Evolutionary conservation across 1,284 basidiomycete genomes (phyloP).

Genomic region (Cutaneotrichosporon sp.): DNA sequence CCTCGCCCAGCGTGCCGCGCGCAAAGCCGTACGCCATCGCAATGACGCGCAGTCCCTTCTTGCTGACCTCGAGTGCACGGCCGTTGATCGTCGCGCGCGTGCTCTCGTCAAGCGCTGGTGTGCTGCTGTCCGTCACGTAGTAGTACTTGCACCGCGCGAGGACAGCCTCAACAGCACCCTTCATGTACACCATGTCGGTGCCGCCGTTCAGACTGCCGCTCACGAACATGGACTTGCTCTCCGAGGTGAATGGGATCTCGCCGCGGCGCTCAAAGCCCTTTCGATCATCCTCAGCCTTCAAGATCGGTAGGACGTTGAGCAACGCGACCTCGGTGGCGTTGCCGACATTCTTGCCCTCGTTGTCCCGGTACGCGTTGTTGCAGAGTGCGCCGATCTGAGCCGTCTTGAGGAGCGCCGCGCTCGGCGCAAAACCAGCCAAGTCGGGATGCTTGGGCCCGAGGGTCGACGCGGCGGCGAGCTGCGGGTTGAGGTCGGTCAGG

Average conservation of each 20-base stretch:
- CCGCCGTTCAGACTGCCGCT: constrained; percentile 63
- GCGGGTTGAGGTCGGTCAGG: constrained; percentile 63
- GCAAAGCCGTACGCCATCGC: constrained; percentile 81
- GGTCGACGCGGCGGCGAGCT: constrained; percentile 51
- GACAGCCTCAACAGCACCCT: constrained; percentile 87
- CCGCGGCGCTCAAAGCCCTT: constrained; percentile 67
- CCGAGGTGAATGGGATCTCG: constrained; percentile 88
- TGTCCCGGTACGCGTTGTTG: constrained; percentile 63
- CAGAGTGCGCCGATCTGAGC: constrained; percentile 58
- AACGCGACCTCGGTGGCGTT: constrained; percentile 90
- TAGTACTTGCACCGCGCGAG: constrained; percentile 82
- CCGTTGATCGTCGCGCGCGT: constrained; percentile 66
- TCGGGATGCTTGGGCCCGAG: constrained; percentile 63
- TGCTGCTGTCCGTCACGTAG: constrained; percentile 79
- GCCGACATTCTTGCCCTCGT: constrained; percentile 74
- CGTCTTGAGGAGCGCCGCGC: constrained; percentile 68
- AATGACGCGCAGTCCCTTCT: constrained; percentile 78
- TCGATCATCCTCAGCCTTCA: constrained; percentile 70
- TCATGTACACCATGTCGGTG: constrained; percentile 79
- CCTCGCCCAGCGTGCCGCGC: constrained; percentile 40
- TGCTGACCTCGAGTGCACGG: constrained; percentile 69
- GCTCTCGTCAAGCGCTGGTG: constrained; percentile 68
- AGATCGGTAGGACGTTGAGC: constrained; percentile 72
- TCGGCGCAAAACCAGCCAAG: constrained; percentile 48
- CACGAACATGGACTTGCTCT: constrained; percentile 88